These are phyloP conservation scores for Dendrobium nobile DNA, from an alignment of 106 monocot species.

Conservation along the genomic window DNA sequence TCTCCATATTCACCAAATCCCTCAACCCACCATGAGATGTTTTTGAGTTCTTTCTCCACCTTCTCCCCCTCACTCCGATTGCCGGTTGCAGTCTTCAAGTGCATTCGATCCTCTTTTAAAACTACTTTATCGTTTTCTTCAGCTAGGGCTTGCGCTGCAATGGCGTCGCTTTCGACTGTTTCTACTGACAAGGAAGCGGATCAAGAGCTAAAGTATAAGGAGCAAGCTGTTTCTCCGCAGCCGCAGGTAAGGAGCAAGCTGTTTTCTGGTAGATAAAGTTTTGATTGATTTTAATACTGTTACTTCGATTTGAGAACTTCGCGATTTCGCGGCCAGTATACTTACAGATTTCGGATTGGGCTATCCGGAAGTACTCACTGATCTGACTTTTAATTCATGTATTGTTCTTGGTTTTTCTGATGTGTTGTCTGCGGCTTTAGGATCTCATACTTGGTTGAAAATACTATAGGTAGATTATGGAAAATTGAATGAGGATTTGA, in stretches of 20 bases:
- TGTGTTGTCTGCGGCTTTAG: not conserved
- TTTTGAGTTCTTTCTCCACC: not conserved
- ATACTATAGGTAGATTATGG: not conserved
- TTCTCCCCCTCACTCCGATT: not conserved
- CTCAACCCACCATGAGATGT: not conserved
- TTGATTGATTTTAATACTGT: not conserved
- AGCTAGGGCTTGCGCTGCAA: not conserved
- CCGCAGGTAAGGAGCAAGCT: slow-evolving; percentile 5
- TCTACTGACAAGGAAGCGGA: not conserved
- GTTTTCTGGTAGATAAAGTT: not conserved
- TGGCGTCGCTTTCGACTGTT: slow-evolving; percentile 1
- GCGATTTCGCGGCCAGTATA: not conserved
- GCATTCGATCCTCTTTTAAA: not conserved
- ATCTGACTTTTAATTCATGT: not conserved
- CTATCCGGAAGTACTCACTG: not conserved
- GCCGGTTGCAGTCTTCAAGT: not conserved
- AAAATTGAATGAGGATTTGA: not conserved
- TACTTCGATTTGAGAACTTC: not conserved
- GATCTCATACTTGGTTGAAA: not conserved
- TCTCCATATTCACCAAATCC: not conserved
- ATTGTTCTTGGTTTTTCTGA: not conserved
- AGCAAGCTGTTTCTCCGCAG: not conserved
- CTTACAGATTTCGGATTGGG: not conserved
- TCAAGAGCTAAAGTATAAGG: not conserved
- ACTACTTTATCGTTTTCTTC: not conserved